phyloP scores from a whole-genome alignment of 768 basidiomycete species.

The Gautieria morchelliformis region DNA sequence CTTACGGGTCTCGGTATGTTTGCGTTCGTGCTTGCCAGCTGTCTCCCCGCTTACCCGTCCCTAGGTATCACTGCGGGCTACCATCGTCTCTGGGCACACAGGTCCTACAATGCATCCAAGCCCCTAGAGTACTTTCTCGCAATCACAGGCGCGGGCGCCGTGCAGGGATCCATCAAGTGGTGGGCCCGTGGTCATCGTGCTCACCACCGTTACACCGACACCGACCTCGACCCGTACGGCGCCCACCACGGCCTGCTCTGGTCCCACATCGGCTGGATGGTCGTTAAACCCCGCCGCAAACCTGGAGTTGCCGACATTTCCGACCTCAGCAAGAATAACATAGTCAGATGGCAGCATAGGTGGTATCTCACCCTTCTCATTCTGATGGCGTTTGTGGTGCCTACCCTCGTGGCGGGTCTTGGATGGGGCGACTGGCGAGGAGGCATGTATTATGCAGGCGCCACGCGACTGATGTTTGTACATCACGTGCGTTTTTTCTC shows the following conservation, averaged over 20 bases:
- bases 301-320: conserved; percentile 87
- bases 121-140: conserved; percentile 83
- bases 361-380: conserved; percentile 67
- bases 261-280: conserved; percentile 90
- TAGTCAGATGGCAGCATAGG: conserved; percentile 83
- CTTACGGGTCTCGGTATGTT: conserved; percentile 72
- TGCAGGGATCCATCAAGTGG: conserved; percentile 97
- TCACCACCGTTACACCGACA: conserved; percentile 95
- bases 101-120: conserved; percentile 84
- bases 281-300: conserved; percentile 80
- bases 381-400: conserved; percentile 60
- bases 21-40: conserved; percentile 23
- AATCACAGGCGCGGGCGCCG: conserved; percentile 80
- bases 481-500: conserved; percentile 58
- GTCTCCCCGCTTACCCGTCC: conserved; percentile 16
- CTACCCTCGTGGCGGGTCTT: conserved; percentile 68
- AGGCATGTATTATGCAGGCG: conserved; percentile 78
- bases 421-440: conserved; percentile 82
- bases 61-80: conserved; percentile 81
- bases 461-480: conserved; percentile 72
- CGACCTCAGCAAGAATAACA: conserved; percentile 69
- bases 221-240: conserved; percentile 92
- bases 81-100: conserved; percentile 95
- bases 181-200: conserved; percentile 98
- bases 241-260: conserved; percentile 82